Evolutionary conservation across 768 basidiomycete species (phyloP), one percentile per base, ranked within the genome.

Genomic region (Leucocoprinus sp.): DNA sequence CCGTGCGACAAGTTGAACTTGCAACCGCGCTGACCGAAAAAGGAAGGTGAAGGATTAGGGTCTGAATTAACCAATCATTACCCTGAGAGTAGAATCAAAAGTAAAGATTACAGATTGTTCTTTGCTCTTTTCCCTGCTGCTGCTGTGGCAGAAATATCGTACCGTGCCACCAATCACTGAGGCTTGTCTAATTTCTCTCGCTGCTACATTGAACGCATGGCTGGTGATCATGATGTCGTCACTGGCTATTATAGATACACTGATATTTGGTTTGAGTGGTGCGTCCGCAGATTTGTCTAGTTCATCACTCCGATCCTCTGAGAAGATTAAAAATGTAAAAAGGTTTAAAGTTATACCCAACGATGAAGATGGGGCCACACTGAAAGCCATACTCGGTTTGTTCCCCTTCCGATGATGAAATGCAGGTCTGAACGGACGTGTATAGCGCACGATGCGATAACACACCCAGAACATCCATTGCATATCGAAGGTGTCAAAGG

Each of bases 231-330:
- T 21, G 65, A 73, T 4, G 68, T 76, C 4, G 61, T 80, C 39
- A 80, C 74, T 48, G 86, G 86, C 11, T 90, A 82, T 56, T 90
- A 89, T 59, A 69, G 90, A 42, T 91, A 84, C 58, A 87, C 87
- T 0, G 89, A 93, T 61, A 81, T 92, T 42, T 83, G 79, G 74
- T 90, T 80, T 46, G 81, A 88, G 59, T 89, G 83, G 87, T 83
- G 54, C 52, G 55, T 22, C 24, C 19, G 21, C 33, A 28, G 8
- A 3, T 7, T 41, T 5, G 18, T 40, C 45, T 6, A 12, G 21
- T 19, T 19, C 24, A 18, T 27, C 15, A 26, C n/a, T n/a, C n/a
- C 15, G 22, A 27, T 5, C 11, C 26, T 31, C 35, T 45, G n/a
- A n/a, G n/a, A n/a, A n/a, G 46, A n/a, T 45, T 49, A n/a, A 52